A percentile compares a stretch with the other conserved stretches of the same genome.
Evolutionary conservation across 768 basidiomycete species (phyloP).

Genomic region (Suillus sp.): DNA sequence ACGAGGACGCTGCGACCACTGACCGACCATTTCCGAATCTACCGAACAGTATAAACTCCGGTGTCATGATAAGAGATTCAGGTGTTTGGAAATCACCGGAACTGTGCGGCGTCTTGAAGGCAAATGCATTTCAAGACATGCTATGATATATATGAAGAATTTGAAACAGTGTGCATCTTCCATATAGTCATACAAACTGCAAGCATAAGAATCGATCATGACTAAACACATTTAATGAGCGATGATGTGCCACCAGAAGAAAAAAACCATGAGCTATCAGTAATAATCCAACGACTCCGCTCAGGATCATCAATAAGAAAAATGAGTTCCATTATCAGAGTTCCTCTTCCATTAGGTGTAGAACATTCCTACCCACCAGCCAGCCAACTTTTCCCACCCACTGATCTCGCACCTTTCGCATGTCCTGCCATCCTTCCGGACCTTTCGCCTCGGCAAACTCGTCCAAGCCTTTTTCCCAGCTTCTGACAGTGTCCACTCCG

Average conservation of each 20-base stretch:
- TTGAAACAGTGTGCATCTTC: not conserved
- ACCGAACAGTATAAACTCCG: not conserved
- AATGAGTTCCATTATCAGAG: constrained; percentile 16
- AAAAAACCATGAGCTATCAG: constrained; percentile 1
- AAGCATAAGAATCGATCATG: constrained; percentile 3
- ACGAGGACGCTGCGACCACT: not conserved
- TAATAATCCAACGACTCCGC: constrained; percentile 11
- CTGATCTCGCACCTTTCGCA: constrained; percentile 54
- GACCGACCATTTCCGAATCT: not conserved
- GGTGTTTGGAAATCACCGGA: not conserved
- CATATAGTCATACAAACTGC: not conserved
- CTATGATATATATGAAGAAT: not conserved
- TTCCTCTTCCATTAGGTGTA: constrained; percentile 36
- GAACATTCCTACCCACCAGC: constrained; percentile 56
- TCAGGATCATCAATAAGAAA: constrained; percentile 10
- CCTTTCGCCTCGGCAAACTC: constrained; percentile 59
- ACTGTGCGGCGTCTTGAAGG: not conserved
- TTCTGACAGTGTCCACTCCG: constrained; percentile 63
- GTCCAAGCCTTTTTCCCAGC: constrained; percentile 73
- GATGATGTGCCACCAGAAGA: constrained; percentile 3
- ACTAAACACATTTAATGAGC: constrained; percentile 8
- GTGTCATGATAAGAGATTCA: not conserved
- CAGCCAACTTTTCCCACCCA: constrained; percentile 82
- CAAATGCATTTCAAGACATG: not conserved
- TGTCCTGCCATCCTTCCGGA: constrained; percentile 39